Conservation (phyloP, 495 filamentous ascomycete genomes). For the Xylaria palmicola region DNA sequence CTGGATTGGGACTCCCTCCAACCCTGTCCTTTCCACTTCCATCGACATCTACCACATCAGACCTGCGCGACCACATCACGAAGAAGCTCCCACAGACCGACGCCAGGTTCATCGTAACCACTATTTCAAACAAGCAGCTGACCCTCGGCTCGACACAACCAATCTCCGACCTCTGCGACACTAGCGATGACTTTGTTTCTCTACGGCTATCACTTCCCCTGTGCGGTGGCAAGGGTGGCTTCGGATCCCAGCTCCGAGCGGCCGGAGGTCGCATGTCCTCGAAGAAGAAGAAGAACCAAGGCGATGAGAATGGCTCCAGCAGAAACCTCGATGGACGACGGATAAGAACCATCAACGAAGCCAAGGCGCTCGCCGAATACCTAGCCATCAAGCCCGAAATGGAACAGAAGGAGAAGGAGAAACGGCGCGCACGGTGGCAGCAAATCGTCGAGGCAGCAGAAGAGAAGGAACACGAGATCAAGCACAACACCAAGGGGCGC, state of each 20-base stretch:
- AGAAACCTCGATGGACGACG: constrained; percentile 92
- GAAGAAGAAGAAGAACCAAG: constrained; percentile 81
- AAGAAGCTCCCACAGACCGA: constrained; percentile 60
- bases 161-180: constrained; percentile 51
- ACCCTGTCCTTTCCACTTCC: constrained; percentile 73
- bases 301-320: constrained; percentile 82
- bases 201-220: constrained; percentile 74
- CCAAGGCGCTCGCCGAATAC: constrained; percentile 92
- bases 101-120: constrained; percentile 70
- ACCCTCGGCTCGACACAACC: constrained; percentile 42
- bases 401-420: constrained; percentile 88
- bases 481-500: constrained; percentile 63
- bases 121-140: constrained; percentile 73
- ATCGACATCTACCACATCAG: constrained; percentile 60
- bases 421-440: constrained; percentile 75
- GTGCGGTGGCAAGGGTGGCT: constrained; percentile 92
- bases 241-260: constrained; percentile 93
- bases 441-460: constrained; percentile 81
- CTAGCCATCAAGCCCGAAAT: constrained; percentile 94
- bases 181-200: constrained; percentile 67
- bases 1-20: constrained; percentile 74
- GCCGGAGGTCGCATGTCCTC: constrained; percentile 97
- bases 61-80: constrained; percentile 63
- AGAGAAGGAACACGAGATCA: constrained; percentile 74
- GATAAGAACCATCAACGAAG: constrained; percentile 86